These are phyloP conservation scores for Echites panduratus DNA, from an alignment of 257 asterid genomes.

Conservation along the genomic window DNA sequence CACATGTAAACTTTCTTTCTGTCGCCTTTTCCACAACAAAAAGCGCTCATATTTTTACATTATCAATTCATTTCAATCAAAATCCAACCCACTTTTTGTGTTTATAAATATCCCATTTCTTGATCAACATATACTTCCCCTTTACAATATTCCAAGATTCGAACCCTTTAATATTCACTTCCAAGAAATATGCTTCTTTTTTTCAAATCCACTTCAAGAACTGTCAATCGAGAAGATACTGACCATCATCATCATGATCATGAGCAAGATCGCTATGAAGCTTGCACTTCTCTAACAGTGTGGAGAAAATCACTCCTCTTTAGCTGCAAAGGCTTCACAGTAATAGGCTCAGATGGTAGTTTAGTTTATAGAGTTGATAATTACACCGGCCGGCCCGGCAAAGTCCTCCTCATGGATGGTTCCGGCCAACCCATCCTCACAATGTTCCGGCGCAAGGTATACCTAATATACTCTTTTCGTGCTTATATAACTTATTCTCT, in stretches of 20 bases:
- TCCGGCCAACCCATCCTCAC: conserved; percentile 59
- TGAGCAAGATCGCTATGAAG: conserved; percentile 3
- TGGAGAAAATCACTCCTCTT: conserved; percentile 75
- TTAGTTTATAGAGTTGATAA: conserved; percentile 67
- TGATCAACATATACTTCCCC: conserved; percentile 1
- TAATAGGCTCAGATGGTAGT: conserved; percentile 49
- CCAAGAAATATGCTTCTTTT: conserved; percentile 31
- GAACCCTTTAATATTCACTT: no score
- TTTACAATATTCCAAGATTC: conserved; percentile 15
- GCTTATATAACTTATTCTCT: background rate
- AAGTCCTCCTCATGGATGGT: conserved; percentile 65
- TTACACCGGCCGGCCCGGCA: conserved; percentile 39
- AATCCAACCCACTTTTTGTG: background rate
- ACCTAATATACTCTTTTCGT: background rate
- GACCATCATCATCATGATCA: conserved; percentile 25
- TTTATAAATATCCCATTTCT: conserved; percentile 21
- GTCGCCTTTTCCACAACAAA: conserved; percentile 8
- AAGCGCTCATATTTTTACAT: background rate
- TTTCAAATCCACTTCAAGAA: conserved; percentile 40
- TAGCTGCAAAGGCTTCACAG: conserved; percentile 71
- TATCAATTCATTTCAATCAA: background rate
- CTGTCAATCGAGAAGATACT: conserved; percentile 25
- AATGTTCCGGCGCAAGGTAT: conserved; percentile 52
- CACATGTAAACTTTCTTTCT: conserved; percentile 3
- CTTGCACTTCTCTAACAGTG: conserved; percentile 47